Conservation (phyloP, 257 asterid species). For the Asclepias syriaca region DNA sequence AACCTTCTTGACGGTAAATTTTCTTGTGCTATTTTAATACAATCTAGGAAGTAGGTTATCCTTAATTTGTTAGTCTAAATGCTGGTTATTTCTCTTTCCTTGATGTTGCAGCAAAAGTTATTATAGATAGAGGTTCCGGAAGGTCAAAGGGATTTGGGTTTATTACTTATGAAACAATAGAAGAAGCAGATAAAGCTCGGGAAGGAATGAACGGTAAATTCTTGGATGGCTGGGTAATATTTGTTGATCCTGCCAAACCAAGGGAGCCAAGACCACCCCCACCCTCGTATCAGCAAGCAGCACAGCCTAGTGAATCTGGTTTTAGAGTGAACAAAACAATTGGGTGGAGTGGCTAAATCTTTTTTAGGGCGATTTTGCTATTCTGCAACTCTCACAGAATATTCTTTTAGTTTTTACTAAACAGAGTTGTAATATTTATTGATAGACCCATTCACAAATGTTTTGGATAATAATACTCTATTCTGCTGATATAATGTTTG, state of each 20-base stretch:
- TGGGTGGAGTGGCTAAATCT: conserved; percentile 63
- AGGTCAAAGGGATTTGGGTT: conserved; percentile 92
- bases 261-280: conserved; percentile 55
- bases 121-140: conserved; percentile 71
- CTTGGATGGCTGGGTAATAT: conserved; percentile 95
- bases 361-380: not conserved
- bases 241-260: conserved; percentile 91
- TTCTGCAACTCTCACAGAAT: not conserved
- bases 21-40: conserved; percentile 4
- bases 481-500: not conserved
- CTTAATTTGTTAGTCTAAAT: not conserved
- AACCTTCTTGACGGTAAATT: conserved; percentile 58
- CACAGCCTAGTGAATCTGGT: conserved; percentile 40
- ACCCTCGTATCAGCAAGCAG: conserved; percentile 39
- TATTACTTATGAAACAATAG: conserved; percentile 62
- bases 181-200: conserved; percentile 90
- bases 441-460: not conserved
- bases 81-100: conserved; percentile 1
- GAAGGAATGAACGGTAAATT: conserved; percentile 82
- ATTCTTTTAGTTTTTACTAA: conserved; percentile 5
- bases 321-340: conserved; percentile 71
- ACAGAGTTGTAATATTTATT: conserved; percentile 3
- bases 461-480: not conserved
- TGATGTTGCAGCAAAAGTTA: conserved; percentile 64
- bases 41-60: not conserved